phyloP scores from a whole-genome alignment of 2,329 filamentous ascomycete species.

The Ophiostoma triangulosporum region DNA sequence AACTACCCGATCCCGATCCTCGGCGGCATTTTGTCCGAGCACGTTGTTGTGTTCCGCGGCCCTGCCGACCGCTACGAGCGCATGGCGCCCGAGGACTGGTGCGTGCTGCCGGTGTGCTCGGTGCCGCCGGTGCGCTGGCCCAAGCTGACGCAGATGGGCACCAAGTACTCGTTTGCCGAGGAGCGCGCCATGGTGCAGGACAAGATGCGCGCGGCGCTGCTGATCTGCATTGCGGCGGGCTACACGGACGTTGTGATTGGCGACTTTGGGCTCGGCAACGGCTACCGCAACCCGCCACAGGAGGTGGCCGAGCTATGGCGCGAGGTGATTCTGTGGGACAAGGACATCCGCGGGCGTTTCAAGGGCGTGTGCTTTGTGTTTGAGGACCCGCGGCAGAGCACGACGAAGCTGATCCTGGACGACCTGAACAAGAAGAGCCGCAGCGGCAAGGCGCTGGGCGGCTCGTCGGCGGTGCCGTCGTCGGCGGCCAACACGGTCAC shows the following conservation, averaged over 20 bases:
- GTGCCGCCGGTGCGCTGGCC: constrained; percentile 60
- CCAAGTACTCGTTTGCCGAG: constrained; percentile 56
- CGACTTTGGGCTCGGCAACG: constrained; percentile 51
- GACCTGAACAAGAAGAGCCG: constrained; percentile 39
- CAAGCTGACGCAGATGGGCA: constrained; percentile 54
- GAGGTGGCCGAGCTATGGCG: constrained; percentile 54
- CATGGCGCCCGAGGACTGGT: constrained; percentile 38
- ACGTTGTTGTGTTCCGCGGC: constrained; percentile 61
- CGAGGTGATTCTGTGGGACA: constrained; percentile 48
- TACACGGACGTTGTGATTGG: constrained; percentile 47
- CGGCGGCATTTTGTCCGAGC: constrained; percentile 56
- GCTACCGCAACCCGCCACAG: constrained; percentile 49
- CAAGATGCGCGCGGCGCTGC: constrained; percentile 57
- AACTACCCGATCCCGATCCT: constrained; percentile 61
- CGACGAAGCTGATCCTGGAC: constrained; percentile 37
- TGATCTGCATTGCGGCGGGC: constrained; percentile 50
- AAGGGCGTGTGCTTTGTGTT: constrained; percentile 51
- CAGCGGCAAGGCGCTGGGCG: constrained; percentile 16
- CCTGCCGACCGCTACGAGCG: constrained; percentile 51
- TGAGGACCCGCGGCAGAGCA: constrained; percentile 42
- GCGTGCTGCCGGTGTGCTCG: constrained; percentile 55
- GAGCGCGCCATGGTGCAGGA: constrained; percentile 60
- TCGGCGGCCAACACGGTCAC: constrained; percentile 16
- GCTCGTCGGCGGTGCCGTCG: constrained; percentile 17
- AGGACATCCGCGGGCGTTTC: constrained; percentile 49